phyloP scores from a whole-genome alignment of 148 eudicot species.

The Rhododendron ferrugineum region DNA sequence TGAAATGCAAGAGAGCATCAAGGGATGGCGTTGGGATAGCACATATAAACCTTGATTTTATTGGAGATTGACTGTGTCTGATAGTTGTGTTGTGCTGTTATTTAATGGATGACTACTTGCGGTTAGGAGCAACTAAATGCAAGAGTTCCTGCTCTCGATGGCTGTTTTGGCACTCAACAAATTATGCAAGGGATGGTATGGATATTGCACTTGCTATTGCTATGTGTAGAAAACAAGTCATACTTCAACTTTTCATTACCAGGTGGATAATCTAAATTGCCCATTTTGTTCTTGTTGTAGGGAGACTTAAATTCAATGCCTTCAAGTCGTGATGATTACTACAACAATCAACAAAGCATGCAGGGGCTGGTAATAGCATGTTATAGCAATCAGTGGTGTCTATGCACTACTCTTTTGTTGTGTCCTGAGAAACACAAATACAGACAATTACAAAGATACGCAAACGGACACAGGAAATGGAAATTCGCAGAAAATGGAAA shows the following conservation, averaged over 20 bases:
- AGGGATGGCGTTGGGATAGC: slow-evolving; percentile 10
- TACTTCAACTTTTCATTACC: background rate
- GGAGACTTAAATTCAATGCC: slow-evolving; percentile 13
- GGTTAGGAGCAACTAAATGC: slow-evolving; percentile 20
- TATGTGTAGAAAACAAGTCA: background rate
- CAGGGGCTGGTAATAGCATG: slow-evolving; percentile 19
- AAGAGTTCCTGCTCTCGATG: slow-evolving; percentile 15
- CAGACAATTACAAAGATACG: background rate
- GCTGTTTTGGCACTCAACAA: slow-evolving; percentile 17
- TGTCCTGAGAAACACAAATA: background rate
- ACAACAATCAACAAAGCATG: slow-evolving; percentile 13
- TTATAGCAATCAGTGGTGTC: background rate
- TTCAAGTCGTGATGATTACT: slow-evolving; percentile 10
- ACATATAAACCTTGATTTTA: no score
- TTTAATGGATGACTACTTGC: background rate
- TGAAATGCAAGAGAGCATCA: slow-evolving; percentile 17
- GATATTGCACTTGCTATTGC: background rate
- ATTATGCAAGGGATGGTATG: slow-evolving; percentile 20
- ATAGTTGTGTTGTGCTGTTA: background rate
- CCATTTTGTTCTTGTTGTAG: slow-evolving; percentile 5
- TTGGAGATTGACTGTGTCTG: background rate
- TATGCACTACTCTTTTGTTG: background rate
- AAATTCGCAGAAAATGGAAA: background rate
- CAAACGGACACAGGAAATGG: background rate
- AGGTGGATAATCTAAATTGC: background rate